These are phyloP conservation scores for Detonula confervacea DNA, from an alignment of 352 stramenopile species.

Conservation along the genomic window DNA sequence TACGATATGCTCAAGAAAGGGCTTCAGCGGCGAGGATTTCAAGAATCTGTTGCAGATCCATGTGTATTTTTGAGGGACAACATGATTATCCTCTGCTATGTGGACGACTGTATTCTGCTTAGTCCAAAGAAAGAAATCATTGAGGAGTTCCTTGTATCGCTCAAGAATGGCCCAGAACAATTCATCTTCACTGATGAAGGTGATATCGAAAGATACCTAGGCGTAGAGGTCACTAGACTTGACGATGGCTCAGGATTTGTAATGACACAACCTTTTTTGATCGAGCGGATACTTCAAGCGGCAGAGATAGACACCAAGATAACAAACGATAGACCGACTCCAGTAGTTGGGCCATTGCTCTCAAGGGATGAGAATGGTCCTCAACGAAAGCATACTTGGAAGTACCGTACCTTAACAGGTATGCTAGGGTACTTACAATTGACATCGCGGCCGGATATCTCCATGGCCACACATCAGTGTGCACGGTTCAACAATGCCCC, in stretches of 20 bases:
- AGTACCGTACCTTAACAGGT: background rate
- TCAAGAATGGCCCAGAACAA: constrained; percentile 30
- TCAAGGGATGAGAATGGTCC: constrained; percentile 3
- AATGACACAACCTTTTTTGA: constrained; percentile 57
- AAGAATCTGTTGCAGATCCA: constrained; percentile 22
- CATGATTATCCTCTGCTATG: constrained; percentile 35
- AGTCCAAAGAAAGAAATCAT: constrained; percentile 2
- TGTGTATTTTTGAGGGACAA: constrained; percentile 35
- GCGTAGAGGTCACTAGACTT: constrained; percentile 45
- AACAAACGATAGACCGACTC: no score
- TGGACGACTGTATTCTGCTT: constrained; percentile 42
- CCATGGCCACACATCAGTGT: constrained; percentile 29
- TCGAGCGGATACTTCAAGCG: constrained; percentile 23
- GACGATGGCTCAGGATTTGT: constrained; percentile 29
- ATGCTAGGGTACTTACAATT: constrained; percentile 9
- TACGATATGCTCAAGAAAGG: constrained; percentile 35
- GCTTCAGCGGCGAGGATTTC: constrained; percentile 32
- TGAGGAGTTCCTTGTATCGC: constrained; percentile 13
- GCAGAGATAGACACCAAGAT: no score
- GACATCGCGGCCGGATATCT: constrained; percentile 6
- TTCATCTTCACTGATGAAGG: constrained; percentile 45
- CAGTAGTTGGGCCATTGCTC: background rate
- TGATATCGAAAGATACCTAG: constrained; percentile 53
- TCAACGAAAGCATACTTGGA: constrained; percentile 1
- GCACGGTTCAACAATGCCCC: constrained; percentile 30